phyloP scores from a whole-genome alignment of 306 rosid species.

The Rosa multiflora region DNA sequence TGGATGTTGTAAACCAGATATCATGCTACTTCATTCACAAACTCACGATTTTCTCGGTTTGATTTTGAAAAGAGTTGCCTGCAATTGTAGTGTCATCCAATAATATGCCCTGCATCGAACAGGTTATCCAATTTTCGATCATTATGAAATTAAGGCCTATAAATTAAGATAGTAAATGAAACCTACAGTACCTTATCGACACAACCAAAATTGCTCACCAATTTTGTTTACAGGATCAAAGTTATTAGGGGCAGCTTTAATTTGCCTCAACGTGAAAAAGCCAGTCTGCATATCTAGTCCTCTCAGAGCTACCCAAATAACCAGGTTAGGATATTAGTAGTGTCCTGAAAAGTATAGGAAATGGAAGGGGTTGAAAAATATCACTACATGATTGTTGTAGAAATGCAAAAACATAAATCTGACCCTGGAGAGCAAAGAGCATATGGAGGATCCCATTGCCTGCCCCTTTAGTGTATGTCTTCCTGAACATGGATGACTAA shows the following conservation, averaged over 20 bases:
- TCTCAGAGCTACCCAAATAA: slow-evolving; percentile 2
- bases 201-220: slow-evolving; percentile 73
- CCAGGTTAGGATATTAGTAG: background rate
- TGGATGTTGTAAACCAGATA: slow-evolving; percentile 61
- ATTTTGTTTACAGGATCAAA: slow-evolving; percentile 50
- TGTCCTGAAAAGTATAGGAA: background rate
- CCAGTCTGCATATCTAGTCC: slow-evolving; percentile 19
- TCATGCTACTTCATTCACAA: slow-evolving; percentile 61
- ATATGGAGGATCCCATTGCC: too few species aligned
- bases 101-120: slow-evolving; percentile 41
- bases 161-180: background rate
- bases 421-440: too few species aligned
- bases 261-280: slow-evolving; percentile 10
- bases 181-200: slow-evolving; percentile 54
- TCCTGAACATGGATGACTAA: too few species aligned
- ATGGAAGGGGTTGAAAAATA: too few species aligned
- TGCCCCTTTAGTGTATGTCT: too few species aligned
- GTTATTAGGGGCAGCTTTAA: slow-evolving; percentile 50
- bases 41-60: slow-evolving; percentile 55
- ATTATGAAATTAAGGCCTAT: background rate
- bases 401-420: too few species aligned
- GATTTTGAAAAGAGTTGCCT: slow-evolving; percentile 58
- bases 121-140: background rate
- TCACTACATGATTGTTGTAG: too few species aligned
- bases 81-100: slow-evolving; percentile 55